A percentile compares a stretch with the other conserved stretches of the same genome.
Conservation (phyloP, 2,329 filamentous ascomycete genomes). For the Daldinia sp. region DNA sequence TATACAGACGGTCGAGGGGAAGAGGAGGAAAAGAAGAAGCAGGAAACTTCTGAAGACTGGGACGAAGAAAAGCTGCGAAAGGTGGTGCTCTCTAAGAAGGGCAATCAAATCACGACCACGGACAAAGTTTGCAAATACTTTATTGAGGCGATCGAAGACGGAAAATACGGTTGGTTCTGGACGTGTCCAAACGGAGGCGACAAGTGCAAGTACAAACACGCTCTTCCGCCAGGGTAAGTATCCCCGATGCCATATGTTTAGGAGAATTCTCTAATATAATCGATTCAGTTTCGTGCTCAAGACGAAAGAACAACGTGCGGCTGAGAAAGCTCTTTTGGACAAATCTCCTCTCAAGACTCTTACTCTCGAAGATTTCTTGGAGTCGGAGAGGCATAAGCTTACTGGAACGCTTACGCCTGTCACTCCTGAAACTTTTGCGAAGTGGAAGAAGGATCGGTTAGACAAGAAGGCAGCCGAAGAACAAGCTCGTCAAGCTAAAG, state of each 20-base stretch:
- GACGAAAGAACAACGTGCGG: slow-evolving; percentile 94
- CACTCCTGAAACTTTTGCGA: slow-evolving; percentile 89
- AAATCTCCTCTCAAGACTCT: slow-evolving; percentile 95
- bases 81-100: slow-evolving; percentile 95
- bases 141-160: slow-evolving; percentile 95
- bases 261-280: slow-evolving; percentile 40
- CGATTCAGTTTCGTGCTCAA: slow-evolving; percentile 85
- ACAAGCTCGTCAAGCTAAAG: slow-evolving; percentile 88
- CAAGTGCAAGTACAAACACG: slow-evolving; percentile 98
- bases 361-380: slow-evolving; percentile 95
- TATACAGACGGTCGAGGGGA: slow-evolving; percentile 84
- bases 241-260: neutral
- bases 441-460: slow-evolving; percentile 95
- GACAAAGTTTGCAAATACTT: slow-evolving; percentile 99
- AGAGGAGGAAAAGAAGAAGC: slow-evolving; percentile 81
- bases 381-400: slow-evolving; percentile 95
- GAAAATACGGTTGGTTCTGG: slow-evolving; percentile 99
- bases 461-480: slow-evolving; percentile 97
- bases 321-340: slow-evolving; percentile 94
- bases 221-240: slow-evolving; percentile 88
- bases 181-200: slow-evolving; percentile 94
- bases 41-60: slow-evolving; percentile 95
- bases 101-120: slow-evolving; percentile 92
- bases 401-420: slow-evolving; percentile 92
- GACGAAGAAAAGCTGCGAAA: slow-evolving; percentile 94